Evolutionary conservation across 1,284 basidiomycete genomes (phyloP).

Genomic region (Phylloboletellus chloephorus): DNA sequence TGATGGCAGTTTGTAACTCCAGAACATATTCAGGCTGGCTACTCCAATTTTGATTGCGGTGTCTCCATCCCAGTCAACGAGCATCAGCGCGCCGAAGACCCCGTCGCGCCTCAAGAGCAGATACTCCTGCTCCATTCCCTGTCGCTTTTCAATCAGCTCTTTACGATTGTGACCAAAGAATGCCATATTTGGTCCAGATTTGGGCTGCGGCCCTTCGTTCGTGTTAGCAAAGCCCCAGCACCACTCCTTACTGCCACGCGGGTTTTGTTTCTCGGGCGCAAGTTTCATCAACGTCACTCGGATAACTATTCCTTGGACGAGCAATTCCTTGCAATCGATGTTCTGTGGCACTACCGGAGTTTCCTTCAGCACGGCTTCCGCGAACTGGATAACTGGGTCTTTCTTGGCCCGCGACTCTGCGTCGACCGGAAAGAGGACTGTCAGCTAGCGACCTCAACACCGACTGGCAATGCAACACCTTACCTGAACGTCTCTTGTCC

Average conservation of each 20-base stretch:
- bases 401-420: background rate
- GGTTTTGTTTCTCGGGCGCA: background rate
- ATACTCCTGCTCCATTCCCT: background rate
- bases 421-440: no score
- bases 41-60: slow-evolving; percentile 5
- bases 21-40: slow-evolving; percentile 1
- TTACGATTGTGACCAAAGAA: slow-evolving; percentile 1
- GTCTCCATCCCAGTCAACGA: slow-evolving; percentile 5
- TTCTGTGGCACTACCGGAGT: background rate
- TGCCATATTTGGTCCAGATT: background rate
- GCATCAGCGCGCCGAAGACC: slow-evolving; percentile 1
- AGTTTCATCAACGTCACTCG: background rate
- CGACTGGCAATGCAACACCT: background rate
- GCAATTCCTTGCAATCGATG: slow-evolving; percentile 1
- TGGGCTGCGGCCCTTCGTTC: background rate
- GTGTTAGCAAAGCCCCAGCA: no score
- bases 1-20: background rate
- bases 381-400: slow-evolving; percentile 5
- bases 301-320: slow-evolving; percentile 11
- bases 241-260: background rate
- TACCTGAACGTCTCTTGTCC: background rate
- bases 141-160: background rate
- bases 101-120: slow-evolving; percentile 1
- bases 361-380: background rate
- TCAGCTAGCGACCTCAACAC: no score